Base-by-base conservation (phyloP, 352 stramenopile species). In the Globisporangium acanthophoron region DNA sequence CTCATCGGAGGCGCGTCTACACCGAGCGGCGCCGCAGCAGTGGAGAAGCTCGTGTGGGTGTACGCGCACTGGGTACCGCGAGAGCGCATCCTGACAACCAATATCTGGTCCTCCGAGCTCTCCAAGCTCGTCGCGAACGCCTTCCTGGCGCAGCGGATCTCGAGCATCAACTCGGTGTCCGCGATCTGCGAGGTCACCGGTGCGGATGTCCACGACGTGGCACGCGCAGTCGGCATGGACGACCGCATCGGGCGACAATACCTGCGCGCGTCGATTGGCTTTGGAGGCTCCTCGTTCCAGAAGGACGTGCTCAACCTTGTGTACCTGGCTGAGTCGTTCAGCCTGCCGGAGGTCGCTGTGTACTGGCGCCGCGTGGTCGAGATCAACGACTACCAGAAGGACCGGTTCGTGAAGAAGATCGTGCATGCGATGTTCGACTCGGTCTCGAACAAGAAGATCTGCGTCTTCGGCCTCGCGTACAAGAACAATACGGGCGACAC, bases 311-410 rank as follows among this genome's bases (percentile, higher is more conserved):
- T 99, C 8, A 99, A 99, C 79, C 75, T 99, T 18, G 97, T 99
- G 40, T 99, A 99, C 72, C 78, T 99, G 48, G 98, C 96, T 50
- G 83, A 99, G 76, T 97, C 80, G 44, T 98, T 99, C 69, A 97
- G 98, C 48, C 71, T 99, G 54, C 80, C 96, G 7, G 97, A 99
- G 65, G 98, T 99, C 56, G 97, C 97, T 24, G 94, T 98, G 35
- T 99, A 99, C 80, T 99, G 97, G 97, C 88, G 98, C 54, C 87
- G 97, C 62, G 98, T 99, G 18, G 97, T 99, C 54, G 78, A 85
- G 24, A 99, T 99, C 94, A 99, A 99, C 85, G 96, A 99, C 59
- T 99, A 98, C 78, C 98, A 99, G 77, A 99, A 99, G 88, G 90
- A 90, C 31, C 90, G 98, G n/a, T 99, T 99, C 70, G 96, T 93